Evolutionary conservation across 371 early-diverging fungal species (phyloP), one percentile per base, ranked within the genome.

Genomic region (Rhizopus sp.): DNA sequence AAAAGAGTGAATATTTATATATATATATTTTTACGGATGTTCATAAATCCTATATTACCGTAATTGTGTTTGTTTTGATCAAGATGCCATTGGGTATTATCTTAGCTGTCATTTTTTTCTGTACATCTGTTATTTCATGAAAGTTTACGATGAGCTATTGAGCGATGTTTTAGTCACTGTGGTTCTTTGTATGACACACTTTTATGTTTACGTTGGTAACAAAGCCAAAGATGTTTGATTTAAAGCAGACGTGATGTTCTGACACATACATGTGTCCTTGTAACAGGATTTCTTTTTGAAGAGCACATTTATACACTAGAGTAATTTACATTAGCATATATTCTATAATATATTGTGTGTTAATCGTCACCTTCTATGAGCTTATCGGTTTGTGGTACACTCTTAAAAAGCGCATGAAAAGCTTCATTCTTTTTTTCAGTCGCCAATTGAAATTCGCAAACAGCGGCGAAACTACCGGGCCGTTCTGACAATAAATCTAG

Each of bases 171-270:
- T 47, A 47, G 23, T 47, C 8, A 47, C 10, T 41, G 53, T 46
- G 16, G 29, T 30, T 7, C 3, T 9, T n/a, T 13, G 45, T 31
- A 12, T 39, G 7, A 16, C 23, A 16, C 23, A 41, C 15, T 47
- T 32, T 33, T 30, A 33, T 37, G 46, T 70, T 72, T 81, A 90
- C 88, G 57, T 88, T 89, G 9, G 92, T 96, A 23, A 96, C 88
- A 89, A 94, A 96, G 23, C 98, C 96, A 73, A 97, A 91, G 59
- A 97, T 95, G 66, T 94, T 96, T 55, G 96, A 90, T 65, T 96
- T 88, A 63, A 97, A 97, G 73, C 95, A 94, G 9, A 96, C 75
- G 52, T 91, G 85, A 69, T 89, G 84, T 51, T 91, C 91, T 23
- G 95, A 92, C 54, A 96, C 65, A 68, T 90, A 97, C 48, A 96